A percentile compares a stretch with the other conserved stretches of the same genome.
These are phyloP conservation scores for barley (Hordeum vulgare) DNA, from an alignment of 176 grass and related monocot species.

Conservation along the genomic window DNA sequence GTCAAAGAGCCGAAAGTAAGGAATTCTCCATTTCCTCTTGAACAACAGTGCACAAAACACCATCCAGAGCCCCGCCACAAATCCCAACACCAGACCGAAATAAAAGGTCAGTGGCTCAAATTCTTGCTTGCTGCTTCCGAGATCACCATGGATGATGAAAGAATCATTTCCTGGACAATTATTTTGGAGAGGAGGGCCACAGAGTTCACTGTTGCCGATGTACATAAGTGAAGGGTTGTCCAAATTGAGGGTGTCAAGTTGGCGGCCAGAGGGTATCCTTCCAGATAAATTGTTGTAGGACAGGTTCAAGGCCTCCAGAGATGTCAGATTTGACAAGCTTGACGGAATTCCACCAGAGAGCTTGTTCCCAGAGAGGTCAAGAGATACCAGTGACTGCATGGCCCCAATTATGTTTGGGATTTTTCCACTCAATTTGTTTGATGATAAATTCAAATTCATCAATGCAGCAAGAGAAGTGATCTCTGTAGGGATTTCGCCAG, in stretches of 20 bases:
- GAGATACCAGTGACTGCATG: too few species aligned
- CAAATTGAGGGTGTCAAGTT: slow-evolving; percentile 13
- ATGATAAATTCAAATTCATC: too few species aligned
- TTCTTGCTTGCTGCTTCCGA: neutral
- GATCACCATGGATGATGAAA: neutral
- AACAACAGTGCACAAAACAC: slow-evolving; percentile 25
- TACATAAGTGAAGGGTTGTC: slow-evolving; percentile 19
- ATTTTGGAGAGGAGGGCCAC: slow-evolving; percentile 11
- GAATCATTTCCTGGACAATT: neutral
- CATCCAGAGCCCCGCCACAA: slow-evolving; percentile 26
- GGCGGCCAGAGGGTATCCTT: slow-evolving; percentile 18
- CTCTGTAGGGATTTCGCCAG: too few species aligned
- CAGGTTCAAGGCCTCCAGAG: too few species aligned
- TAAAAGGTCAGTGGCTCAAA: neutral
- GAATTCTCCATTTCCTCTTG: slow-evolving; percentile 18
- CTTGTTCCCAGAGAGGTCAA: too few species aligned
- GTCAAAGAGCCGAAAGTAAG: slow-evolving; percentile 16
- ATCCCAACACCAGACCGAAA: neutral
- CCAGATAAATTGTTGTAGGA: slow-evolving; percentile 30
- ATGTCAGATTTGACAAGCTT: too few species aligned
- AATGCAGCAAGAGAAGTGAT: too few species aligned
- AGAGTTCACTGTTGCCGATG: neutral
- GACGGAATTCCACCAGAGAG: too few species aligned
- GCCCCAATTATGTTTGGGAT: too few species aligned
- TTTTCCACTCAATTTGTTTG: too few species aligned